Conservation (phyloP, 129 eudicot genomes). For the Solidago caesia region DNA sequence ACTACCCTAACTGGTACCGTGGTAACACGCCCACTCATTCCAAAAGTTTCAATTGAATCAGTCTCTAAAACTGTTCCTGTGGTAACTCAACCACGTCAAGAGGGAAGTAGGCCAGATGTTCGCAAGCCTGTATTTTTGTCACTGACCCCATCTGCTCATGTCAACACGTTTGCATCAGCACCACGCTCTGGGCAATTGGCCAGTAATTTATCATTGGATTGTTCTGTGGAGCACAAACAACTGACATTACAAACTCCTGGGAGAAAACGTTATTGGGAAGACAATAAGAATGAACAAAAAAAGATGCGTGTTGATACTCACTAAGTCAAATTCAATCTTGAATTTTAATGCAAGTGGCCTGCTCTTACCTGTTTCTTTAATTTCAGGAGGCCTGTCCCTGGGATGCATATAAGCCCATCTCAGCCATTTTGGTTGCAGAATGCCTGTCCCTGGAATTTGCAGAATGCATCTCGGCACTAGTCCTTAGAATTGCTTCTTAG, state of each 20-base stretch:
- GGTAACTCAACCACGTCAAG: not conserved
- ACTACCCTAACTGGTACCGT: too few species aligned
- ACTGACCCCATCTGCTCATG: not conserved
- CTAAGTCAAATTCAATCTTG: conserved; percentile 31
- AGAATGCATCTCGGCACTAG: not conserved
- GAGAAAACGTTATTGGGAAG: conserved; percentile 28
- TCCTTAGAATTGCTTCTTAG: not conserved
- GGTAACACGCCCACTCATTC: too few species aligned
- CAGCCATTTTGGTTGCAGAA: not conserved
- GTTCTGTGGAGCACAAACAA: too few species aligned
- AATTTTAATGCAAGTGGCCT: not conserved
- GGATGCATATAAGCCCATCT: not conserved
- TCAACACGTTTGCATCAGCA: too few species aligned
- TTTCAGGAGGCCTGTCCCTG: conserved; percentile 9
- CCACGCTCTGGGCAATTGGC: too few species aligned
- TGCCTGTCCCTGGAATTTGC: not conserved
- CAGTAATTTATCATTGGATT: too few species aligned
- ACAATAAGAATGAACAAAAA: conserved; percentile 34
- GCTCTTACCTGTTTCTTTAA: not conserved
- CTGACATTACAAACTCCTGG: conserved; percentile 24
- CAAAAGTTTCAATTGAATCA: too few species aligned
- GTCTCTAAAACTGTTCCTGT: too few species aligned
- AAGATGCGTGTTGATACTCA: conserved; percentile 31
- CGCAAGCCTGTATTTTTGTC: not conserved
- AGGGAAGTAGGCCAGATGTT: not conserved